Percentiles rank a stretch among this genome's conserved stretches.
Evolutionary conservation across 1,284 basidiomycete genomes (phyloP).

Genomic region (Tranzscheliella williamsii): DNA sequence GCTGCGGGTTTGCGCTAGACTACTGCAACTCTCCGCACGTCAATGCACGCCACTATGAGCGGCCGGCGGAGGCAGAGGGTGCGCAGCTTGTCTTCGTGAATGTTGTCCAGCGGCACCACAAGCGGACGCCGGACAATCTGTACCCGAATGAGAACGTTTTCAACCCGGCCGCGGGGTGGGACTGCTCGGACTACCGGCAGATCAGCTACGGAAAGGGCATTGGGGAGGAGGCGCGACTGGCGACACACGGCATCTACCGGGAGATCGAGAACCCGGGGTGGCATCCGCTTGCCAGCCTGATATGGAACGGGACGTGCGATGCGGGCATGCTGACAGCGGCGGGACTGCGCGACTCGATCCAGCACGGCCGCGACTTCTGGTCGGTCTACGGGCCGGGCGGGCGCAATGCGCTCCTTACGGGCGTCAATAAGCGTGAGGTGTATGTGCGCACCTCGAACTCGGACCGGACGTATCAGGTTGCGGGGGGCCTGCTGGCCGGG

Average conservation of each 20-base stretch:
- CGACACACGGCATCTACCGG: constrained; percentile 61
- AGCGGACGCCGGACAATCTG: constrained; percentile 63
- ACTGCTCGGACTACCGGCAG: constrained; percentile 34
- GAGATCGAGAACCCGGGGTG: constrained; percentile 62
- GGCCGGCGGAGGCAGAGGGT: constrained; percentile 16
- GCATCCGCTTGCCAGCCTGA: constrained; percentile 65
- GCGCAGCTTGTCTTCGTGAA: constrained; percentile 42
- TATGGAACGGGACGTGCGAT: constrained; percentile 69
- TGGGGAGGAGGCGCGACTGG: constrained; percentile 2
- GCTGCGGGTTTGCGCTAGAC: constrained; percentile 5
- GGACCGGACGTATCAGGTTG: constrained; percentile 66
- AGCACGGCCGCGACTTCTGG: constrained; percentile 68
- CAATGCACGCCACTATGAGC: constrained; percentile 14
- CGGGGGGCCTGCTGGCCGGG: constrained; percentile 65
- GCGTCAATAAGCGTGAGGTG: constrained; percentile 62
- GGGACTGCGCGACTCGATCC: constrained; percentile 65
- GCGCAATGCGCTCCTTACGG: constrained; percentile 63
- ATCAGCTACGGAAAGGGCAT: constrained; percentile 29
- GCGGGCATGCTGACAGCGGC: constrained; percentile 66
- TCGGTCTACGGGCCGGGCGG: constrained; percentile 64
- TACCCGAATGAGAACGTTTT: constrained; percentile 65
- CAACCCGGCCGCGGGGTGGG: constrained; percentile 59
- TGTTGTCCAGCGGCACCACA: constrained; percentile 45
- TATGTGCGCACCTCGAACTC: constrained; percentile 65
- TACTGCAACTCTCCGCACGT: constrained; percentile 44